Conservation (phyloP, 2,329 filamentous ascomycete genomes). For the Mycosphaerella sp. region DNA sequence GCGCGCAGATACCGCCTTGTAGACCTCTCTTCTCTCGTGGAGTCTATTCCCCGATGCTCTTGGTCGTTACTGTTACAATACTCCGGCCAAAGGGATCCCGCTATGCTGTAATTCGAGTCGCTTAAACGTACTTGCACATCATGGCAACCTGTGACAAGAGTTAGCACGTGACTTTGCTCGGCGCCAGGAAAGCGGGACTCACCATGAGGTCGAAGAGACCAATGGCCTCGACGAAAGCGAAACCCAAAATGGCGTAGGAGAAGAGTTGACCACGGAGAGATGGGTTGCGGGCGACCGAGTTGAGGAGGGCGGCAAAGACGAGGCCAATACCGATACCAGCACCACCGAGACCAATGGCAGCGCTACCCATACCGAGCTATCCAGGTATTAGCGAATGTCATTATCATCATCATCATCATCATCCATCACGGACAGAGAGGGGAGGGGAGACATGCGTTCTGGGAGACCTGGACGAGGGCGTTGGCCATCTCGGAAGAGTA, state of each 20-base stretch:
- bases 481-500: slow-evolving; percentile 86
- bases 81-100: slow-evolving; percentile 11
- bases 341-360: slow-evolving; percentile 72
- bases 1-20: background rate
- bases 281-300: slow-evolving; percentile 88
- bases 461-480: slow-evolving; percentile 83
- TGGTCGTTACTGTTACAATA: slow-evolving; percentile 24
- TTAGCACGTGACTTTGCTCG: background rate
- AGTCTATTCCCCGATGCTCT: slow-evolving; percentile 18
- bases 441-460: slow-evolving; percentile 35
- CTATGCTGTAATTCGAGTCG: slow-evolving; percentile 18
- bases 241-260: slow-evolving; percentile 92
- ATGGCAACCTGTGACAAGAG: slow-evolving; percentile 55
- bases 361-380: slow-evolving; percentile 65
- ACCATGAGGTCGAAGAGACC: slow-evolving; percentile 82
- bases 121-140: slow-evolving; percentile 64
- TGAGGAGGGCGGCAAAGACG: slow-evolving; percentile 84
- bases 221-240: slow-evolving; percentile 90
- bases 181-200: background rate
- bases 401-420: background rate
- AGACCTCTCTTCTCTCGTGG: slow-evolving; percentile 9
- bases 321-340: slow-evolving; percentile 80
- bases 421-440: slow-evolving; percentile 42
- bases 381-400: background rate
- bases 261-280: slow-evolving; percentile 92